These are phyloP conservation scores for Cucumis sativus DNA, from an alignment of 306 rosid genomes.

Conservation along the genomic window DNA sequence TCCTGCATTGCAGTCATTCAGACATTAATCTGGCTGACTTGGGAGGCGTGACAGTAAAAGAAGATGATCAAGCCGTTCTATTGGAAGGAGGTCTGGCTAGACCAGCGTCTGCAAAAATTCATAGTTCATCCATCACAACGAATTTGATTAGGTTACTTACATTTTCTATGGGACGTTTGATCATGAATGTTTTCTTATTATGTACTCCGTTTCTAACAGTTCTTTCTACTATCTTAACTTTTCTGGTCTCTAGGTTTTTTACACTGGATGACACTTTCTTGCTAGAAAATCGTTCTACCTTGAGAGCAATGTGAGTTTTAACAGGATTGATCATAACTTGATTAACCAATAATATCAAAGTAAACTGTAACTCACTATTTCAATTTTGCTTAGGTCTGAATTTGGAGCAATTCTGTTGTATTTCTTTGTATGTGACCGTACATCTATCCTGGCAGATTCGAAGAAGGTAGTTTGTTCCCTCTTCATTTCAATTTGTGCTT, in stretches of 20 bases:
- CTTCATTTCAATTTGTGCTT: neutral
- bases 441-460: constrained; percentile 59
- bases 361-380: constrained; percentile 1
- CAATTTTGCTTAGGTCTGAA: constrained; percentile 40
- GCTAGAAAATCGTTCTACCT: constrained; percentile 67
- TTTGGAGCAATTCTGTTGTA: constrained; percentile 72
- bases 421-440: constrained; percentile 84
- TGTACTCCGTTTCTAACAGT: constrained; percentile 10
- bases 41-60: constrained; percentile 64
- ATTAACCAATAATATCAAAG: neutral
- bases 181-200: constrained; percentile 7
- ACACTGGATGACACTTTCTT: constrained; percentile 86
- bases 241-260: constrained; percentile 50
- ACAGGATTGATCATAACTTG: constrained; percentile 15
- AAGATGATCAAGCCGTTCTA: constrained; percentile 73
- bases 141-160: constrained; percentile 64
- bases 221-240: constrained; percentile 21
- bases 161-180: neutral
- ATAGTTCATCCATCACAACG: constrained; percentile 49
- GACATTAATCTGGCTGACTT: constrained; percentile 67
- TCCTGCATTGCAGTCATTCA: constrained; percentile 60
- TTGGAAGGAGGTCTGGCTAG: constrained; percentile 76
- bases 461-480: constrained; percentile 39
- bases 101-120: constrained; percentile 61
- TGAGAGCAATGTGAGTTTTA: constrained; percentile 85